phyloP scores from a whole-genome alignment of 371 early-diverging fungal species.

The Zychaea mexicana region DNA sequence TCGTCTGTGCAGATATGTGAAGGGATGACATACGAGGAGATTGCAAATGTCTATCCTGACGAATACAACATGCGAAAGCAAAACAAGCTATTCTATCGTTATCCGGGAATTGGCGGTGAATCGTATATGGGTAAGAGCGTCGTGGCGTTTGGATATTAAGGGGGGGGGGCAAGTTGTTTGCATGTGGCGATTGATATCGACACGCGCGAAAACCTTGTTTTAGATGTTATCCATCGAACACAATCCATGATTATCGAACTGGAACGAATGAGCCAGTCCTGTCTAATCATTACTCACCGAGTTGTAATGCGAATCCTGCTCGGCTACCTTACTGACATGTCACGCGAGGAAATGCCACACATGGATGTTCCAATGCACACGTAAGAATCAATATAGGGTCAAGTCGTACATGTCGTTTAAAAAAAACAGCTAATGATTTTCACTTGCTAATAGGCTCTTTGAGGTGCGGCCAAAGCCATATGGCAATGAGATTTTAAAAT shows the following conservation, averaged over 20 bases:
- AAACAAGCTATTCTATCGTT: slow-evolving; percentile 81
- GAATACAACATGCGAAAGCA: slow-evolving; percentile 66
- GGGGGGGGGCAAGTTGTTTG: too few relatives aligned
- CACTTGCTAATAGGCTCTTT: slow-evolving; percentile 27
- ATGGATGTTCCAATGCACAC: slow-evolving; percentile 57
- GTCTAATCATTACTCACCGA: slow-evolving; percentile 76
- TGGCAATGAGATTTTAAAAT: slow-evolving; percentile 69
- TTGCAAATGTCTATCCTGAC: slow-evolving; percentile 64
- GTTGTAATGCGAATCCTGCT: slow-evolving; percentile 77
- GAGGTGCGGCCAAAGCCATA: slow-evolving; percentile 77
- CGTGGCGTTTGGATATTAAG: too few relatives aligned
- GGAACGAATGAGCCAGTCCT: slow-evolving; percentile 77
- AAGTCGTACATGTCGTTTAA: neutral
- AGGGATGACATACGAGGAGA: slow-evolving; percentile 67
- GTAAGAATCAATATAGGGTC: slow-evolving; percentile 21
- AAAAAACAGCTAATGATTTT: neutral
- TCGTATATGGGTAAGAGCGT: slow-evolving; percentile 61
- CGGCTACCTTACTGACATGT: slow-evolving; percentile 76
- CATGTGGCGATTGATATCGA: neutral
- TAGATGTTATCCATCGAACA: slow-evolving; percentile 83
- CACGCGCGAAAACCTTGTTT: neutral
- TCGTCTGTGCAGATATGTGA: slow-evolving; percentile 32
- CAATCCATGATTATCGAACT: slow-evolving; percentile 84
- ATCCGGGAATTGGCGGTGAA: slow-evolving; percentile 87
- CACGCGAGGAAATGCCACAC: slow-evolving; percentile 70